Percentiles rank a stretch among this genome's conserved stretches.
phyloP scores from a whole-genome alignment of 495 filamentous ascomycete genomes.

The Chaetomium tenue region DNA sequence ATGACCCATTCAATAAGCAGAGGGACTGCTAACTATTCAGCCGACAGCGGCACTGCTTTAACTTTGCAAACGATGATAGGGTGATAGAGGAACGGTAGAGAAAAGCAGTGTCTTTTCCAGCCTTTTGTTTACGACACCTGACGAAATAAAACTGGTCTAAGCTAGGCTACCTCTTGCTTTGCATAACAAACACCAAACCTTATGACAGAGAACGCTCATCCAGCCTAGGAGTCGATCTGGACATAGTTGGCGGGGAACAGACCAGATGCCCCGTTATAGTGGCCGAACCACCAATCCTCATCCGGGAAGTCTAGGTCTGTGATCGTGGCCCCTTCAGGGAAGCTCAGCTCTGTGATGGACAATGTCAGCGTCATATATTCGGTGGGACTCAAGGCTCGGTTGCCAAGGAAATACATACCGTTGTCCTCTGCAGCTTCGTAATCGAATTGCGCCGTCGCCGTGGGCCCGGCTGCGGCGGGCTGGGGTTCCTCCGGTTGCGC shows the following conservation, averaged over 20 bases:
- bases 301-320: slow-evolving; percentile 81
- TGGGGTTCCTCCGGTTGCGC: slow-evolving; percentile 28
- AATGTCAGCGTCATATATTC: slow-evolving; percentile 18
- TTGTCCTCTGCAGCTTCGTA: slow-evolving; percentile 98
- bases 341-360: slow-evolving; percentile 63
- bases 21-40: too few species aligned
- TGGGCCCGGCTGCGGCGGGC: slow-evolving; percentile 49
- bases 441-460: slow-evolving; percentile 86
- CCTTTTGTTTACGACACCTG: neutral
- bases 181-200: neutral
- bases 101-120: neutral
- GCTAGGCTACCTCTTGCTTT: neutral
- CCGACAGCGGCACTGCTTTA: too few species aligned
- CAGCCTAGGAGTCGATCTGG: slow-evolving; percentile 57
- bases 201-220: neutral
- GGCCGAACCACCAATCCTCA: slow-evolving; percentile 97
- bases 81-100: neutral
- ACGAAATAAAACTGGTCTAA: slow-evolving; percentile 1
- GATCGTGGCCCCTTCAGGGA: slow-evolving; percentile 84
- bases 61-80: neutral
- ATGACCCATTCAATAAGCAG: too few species aligned
- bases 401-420: slow-evolving; percentile 42
- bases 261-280: slow-evolving; percentile 73
- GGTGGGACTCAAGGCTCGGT: neutral
- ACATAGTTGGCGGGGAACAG: slow-evolving; percentile 93